These are phyloP conservation scores for Penicillium egyptiacum DNA, from an alignment of 495 filamentous ascomycete genomes.

Conservation along the genomic window DNA sequence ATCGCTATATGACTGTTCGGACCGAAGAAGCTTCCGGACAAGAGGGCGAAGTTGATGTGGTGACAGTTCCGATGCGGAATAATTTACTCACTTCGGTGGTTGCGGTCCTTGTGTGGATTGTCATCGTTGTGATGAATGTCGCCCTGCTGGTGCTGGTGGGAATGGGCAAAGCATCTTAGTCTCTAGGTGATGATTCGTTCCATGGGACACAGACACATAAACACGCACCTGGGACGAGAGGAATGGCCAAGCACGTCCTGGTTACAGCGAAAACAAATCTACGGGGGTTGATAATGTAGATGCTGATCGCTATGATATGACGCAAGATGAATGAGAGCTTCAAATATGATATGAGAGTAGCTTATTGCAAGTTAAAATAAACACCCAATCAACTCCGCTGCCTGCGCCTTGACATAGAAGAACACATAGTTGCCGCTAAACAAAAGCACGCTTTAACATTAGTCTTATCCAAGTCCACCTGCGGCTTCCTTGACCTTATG, in stretches of 20 bases:
- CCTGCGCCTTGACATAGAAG: constrained; percentile 6
- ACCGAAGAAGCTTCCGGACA: constrained; percentile 27
- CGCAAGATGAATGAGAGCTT: constrained; percentile 2
- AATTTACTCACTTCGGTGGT: constrained; percentile 54
- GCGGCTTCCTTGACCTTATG: constrained; percentile 75
- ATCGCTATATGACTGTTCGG: constrained; percentile 76
- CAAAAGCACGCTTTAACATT: constrained; percentile 1
- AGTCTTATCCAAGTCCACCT: constrained; percentile 37
- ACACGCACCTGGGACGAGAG: background rate
- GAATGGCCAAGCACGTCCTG: background rate
- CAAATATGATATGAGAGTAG: background rate
- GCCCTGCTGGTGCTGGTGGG: constrained; percentile 70
- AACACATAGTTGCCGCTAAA: constrained; percentile 6
- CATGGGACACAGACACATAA: background rate
- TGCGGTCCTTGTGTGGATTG: constrained; percentile 61
- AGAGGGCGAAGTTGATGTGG: constrained; percentile 27
- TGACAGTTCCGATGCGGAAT: constrained; percentile 60
- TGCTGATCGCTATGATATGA: background rate
- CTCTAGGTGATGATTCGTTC: background rate
- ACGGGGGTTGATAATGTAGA: background rate
- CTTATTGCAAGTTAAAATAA: background rate
- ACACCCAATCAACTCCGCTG: constrained; percentile 24
- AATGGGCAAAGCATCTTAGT: constrained; percentile 47
- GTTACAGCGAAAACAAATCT: background rate
- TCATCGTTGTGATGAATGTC: constrained; percentile 73